Conservation (phyloP, 2,329 filamentous ascomycete species). For the Trichophaea hybrida region DNA sequence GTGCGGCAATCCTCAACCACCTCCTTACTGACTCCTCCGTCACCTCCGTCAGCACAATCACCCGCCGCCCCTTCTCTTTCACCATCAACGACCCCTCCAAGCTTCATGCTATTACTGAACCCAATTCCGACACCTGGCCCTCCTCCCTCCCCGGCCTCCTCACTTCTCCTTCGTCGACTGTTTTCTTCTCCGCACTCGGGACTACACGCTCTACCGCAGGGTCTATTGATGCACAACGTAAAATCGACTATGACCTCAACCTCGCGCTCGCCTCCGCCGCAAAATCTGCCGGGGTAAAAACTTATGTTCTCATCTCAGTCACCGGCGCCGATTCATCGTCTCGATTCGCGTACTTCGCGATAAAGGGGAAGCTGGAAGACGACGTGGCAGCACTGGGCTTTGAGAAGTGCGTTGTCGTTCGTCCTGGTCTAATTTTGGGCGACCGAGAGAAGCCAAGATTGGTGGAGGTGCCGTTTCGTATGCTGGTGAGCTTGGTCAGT, state of each 20-base stretch:
- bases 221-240: slow-evolving; percentile 63
- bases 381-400: slow-evolving; percentile 57
- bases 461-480: slow-evolving; percentile 43
- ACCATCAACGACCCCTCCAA: slow-evolving; percentile 17
- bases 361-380: slow-evolving; percentile 84
- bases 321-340: slow-evolving; percentile 38
- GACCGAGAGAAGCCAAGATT: slow-evolving; percentile 47
- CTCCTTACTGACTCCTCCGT: slow-evolving; percentile 33
- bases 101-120: slow-evolving; percentile 23
- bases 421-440: slow-evolving; percentile 65
- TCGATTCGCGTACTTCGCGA: slow-evolving; percentile 44
- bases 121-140: slow-evolving; percentile 26
- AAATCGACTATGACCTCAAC: slow-evolving; percentile 80
- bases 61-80: slow-evolving; percentile 30
- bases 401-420: slow-evolving; percentile 58
- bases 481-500: slow-evolving; percentile 43
- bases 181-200: slow-evolving; percentile 65
- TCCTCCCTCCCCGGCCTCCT: slow-evolving; percentile 38
- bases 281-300: slow-evolving; percentile 54
- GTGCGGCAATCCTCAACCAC: slow-evolving; percentile 55
- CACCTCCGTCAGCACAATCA: slow-evolving; percentile 35
- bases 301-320: slow-evolving; percentile 63
- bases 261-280: slow-evolving; percentile 62
- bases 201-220: slow-evolving; percentile 67
- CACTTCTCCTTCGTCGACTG: slow-evolving; percentile 33